phyloP scores from a whole-genome alignment of 805 yeast genomes.

The Candida rishiriensis region DNA sequence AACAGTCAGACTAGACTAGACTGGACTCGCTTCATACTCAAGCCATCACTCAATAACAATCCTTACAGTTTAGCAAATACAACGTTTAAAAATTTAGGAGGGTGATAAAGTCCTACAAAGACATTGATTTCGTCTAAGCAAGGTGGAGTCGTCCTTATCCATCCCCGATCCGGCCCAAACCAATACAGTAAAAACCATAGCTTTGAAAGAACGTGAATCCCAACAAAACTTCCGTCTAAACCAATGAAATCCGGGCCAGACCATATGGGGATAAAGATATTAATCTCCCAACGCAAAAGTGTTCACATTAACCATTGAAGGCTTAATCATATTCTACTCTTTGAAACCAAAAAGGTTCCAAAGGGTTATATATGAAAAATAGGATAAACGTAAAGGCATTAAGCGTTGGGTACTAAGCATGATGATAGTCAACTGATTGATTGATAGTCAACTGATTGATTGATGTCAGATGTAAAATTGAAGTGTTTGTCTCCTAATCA shows the following conservation, averaged over 20 bases:
- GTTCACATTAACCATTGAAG: constrained; percentile 18
- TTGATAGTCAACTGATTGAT: too few species aligned
- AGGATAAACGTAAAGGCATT: constrained; percentile 21
- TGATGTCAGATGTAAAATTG: too few species aligned
- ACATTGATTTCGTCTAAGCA: constrained; percentile 18
- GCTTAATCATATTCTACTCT: constrained; percentile 5
- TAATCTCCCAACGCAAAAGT: constrained; percentile 24
- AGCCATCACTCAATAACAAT: too few species aligned
- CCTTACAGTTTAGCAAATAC: too few species aligned
- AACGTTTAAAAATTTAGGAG: constrained; percentile 16
- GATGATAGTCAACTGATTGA: too few species aligned
- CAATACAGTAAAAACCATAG: constrained; percentile 1
- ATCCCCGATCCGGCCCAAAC: constrained; percentile 1
- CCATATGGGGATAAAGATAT: constrained; percentile 2
- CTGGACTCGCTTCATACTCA: too few species aligned
- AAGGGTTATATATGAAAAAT: constrained; percentile 8
- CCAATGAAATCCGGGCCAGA: neutral
- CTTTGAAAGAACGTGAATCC: neutral
- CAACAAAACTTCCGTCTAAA: neutral
- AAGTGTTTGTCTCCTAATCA: too few species aligned
- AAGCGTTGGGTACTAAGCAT: constrained; percentile 19
- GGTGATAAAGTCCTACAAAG: constrained; percentile 25
- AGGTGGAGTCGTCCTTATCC: constrained; percentile 24
- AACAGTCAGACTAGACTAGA: too few species aligned
- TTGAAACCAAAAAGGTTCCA: constrained; percentile 5